phyloP scores from a whole-genome alignment of 1,284 basidiomycete genomes.

The Boletus smithii region DNA sequence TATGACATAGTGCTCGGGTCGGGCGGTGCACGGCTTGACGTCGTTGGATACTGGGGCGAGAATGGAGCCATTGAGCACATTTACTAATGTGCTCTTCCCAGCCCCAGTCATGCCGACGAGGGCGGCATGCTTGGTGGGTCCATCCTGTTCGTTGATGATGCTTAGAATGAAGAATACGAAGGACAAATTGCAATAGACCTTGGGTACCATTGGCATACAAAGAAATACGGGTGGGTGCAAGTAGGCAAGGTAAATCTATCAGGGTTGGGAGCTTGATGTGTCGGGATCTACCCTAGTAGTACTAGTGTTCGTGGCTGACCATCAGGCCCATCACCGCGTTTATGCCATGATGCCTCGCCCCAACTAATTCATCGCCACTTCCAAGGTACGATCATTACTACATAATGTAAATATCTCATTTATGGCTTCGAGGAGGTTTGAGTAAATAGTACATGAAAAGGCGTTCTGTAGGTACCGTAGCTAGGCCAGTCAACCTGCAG shows the following conservation, averaged over 20 bases:
- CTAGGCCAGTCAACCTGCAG: neutral
- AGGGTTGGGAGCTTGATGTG: neutral
- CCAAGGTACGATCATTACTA: neutral
- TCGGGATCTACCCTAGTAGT: no score
- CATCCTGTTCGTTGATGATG: conserved; percentile 3
- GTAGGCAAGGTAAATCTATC: neutral
- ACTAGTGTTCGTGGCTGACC: no score
- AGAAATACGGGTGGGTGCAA: neutral
- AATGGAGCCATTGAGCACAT: conserved; percentile 12
- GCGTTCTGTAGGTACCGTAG: neutral
- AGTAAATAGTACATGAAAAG: neutral
- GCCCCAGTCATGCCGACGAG: conserved; percentile 18
- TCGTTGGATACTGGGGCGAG: conserved; percentile 12
- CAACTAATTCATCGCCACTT: neutral
- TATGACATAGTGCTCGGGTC: conserved; percentile 2
- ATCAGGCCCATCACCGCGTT: conserved; percentile 1
- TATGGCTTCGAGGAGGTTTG: neutral
- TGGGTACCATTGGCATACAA: neutral
- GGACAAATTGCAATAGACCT: conserved; percentile 6
- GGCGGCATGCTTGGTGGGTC: conserved; percentile 10
- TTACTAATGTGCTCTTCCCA: conserved; percentile 24
- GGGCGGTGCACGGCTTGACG: conserved; percentile 12
- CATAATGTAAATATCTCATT: no score
- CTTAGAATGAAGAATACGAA: neutral
- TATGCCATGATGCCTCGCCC: conserved; percentile 1